Base-by-base conservation (phyloP, 768 basidiomycete genomes). In the Rubroboletus pulcherrimus region DNA sequence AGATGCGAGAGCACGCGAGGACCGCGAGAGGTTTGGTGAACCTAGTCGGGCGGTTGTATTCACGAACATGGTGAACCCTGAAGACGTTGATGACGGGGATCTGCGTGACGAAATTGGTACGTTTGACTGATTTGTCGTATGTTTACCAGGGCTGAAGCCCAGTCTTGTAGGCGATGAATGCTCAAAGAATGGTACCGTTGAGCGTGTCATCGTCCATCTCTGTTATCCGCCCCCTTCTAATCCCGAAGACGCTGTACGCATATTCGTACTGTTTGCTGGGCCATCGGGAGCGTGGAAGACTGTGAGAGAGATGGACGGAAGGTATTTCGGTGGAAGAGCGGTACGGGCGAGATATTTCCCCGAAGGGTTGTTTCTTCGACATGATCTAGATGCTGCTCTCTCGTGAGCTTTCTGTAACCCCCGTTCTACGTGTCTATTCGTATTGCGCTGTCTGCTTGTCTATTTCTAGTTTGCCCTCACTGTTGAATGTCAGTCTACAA, bases 201-300 rank as follows among this genome's bases (percentile, higher is more conserved):
- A 97, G 66, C 83, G 93, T 21, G 93, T 97, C 11, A 73, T 94
- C 26, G 81, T 97, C 1, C 94, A 98, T 62, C 73, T 83, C 38
- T 81, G 89, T 43, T 77, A 85, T 40, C 91, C 92, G 2, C 74
- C 81, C 2, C 82, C 91, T 0, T 58, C 71, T 3, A 78, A 86
- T 46, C 77, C 83, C 2, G 85, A 86, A n/a, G 88, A 93, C n/a
- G 85, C 87, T 1, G 88, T 97, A 5, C 86, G 94, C 49, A 87
- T 98, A 51, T 98, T 97, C 67, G 88, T 98, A 15, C 75, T 90
- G 50, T 98, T 96, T 65, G 85, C 86, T 0, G 96, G 95, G 1
- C 91, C 91, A 5, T 94, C 82, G 0, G 96, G 93, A 11, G 96
- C 95, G 7, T 98, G 94, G 95, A 92, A 93, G 72, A 94, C 93